Evolutionary conservation across 1,284 basidiomycete genomes (phyloP), one percentile per base, ranked within the genome.

Genomic region (Fomitiporia mediterranea): DNA sequence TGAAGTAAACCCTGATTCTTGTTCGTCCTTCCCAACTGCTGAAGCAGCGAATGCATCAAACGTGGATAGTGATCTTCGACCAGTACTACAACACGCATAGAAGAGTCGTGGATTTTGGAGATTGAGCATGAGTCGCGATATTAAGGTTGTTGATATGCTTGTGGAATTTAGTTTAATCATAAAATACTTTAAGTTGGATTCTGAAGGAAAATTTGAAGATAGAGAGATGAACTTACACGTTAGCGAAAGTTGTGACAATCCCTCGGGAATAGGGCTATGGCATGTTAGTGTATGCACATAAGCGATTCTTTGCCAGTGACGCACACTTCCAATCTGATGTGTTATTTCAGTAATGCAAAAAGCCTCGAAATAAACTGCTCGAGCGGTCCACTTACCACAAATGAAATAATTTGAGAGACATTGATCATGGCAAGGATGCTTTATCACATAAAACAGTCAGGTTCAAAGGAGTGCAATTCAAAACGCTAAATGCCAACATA

Each of bases 111-210:
- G 56, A 30, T 58, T 55, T n/a, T 53, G 48, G 5, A 59, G 34
- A 25, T 59, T 59, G 25, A 59, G 48, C 54, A 59, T 59, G 1
- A 59, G 35, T 1, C 58, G 53, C 11, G 58, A 47, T 39, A 59
- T 42, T 32, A 55, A 42, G 9, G 54, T 56, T 19, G 48, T 38
- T 3, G 58, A 59, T 7, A 56, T 32, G 15, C 53, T 57, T 34
- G n/a, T n/a, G n/a, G n/a, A n/a, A n/a, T n/a, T n/a, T n/a, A n/a
- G n/a, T n/a, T n/a, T n/a, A n/a, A n/a, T n/a, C n/a, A n/a, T n/a
- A 13, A 13, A 39, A 4, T 4, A 13, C 15, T 13, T 43, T 9
- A n/a, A 21, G 11, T 43, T 11, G 11, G 5, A 11, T 19, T 43
- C 19, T 19, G 40, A 19, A 11, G 21, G 23, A 21, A n/a, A n/a